phyloP scores from a whole-genome alignment of 306 rosid species.

The Vigna angularis region DNA sequence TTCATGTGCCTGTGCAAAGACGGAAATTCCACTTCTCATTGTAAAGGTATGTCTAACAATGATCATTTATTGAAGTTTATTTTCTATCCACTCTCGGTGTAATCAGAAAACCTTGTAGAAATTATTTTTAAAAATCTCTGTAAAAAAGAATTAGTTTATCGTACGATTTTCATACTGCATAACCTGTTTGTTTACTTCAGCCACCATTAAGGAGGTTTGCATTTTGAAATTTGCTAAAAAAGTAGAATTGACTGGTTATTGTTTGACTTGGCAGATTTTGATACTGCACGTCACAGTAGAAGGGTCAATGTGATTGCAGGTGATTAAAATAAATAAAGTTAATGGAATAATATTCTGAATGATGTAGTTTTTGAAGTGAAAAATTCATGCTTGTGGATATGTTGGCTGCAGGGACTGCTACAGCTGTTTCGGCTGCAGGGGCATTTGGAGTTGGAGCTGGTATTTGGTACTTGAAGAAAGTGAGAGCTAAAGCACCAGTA shows the following conservation, averaged over 20 bases:
- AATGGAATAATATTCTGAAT: neutral
- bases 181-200: neutral
- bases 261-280: constrained; percentile 57
- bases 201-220: neutral
- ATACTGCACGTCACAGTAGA: constrained; percentile 45
- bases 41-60: constrained; percentile 54
- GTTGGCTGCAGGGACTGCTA: constrained; percentile 68
- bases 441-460: constrained; percentile 87
- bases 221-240: neutral
- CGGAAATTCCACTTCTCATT: constrained; percentile 75
- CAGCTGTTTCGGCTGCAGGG: constrained; percentile 75
- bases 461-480: constrained; percentile 78
- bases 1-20: constrained; percentile 75
- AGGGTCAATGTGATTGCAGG: constrained; percentile 73
- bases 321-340: constrained; percentile 32
- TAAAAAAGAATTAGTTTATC: neutral
- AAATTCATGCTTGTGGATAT: constrained; percentile 7
- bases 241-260: neutral
- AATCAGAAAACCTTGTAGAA: neutral
- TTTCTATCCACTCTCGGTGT: neutral
- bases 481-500: constrained; percentile 77
- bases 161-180: neutral
- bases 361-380: neutral
- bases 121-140: neutral
- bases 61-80: neutral